A percentile compares a stretch with the other conserved stretches of the same genome.
Evolutionary conservation across 441 rosid genomes (phyloP).

Genomic region (Biscutella laevigata): DNA sequence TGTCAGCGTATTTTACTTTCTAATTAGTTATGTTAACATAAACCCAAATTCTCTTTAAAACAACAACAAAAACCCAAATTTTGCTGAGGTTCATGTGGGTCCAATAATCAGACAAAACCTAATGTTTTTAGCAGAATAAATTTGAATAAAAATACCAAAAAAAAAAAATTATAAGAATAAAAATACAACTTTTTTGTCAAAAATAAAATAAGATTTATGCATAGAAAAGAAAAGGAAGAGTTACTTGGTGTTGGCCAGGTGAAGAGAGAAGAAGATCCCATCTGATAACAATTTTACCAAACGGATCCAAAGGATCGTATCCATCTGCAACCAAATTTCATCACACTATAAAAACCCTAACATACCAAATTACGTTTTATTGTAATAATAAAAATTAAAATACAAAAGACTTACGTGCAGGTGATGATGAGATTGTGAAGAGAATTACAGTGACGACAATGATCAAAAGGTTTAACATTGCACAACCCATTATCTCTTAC

Average conservation of each 20-base stretch:
- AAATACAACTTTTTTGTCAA: too few species aligned
- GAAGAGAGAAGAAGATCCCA: constrained; percentile 57
- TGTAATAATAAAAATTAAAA: too few species aligned
- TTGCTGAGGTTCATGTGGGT: constrained; percentile 3
- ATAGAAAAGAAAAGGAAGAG: not conserved
- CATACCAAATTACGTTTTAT: too few species aligned
- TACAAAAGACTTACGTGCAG: too few species aligned
- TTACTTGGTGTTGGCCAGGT: constrained; percentile 19
- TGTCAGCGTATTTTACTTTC: not conserved
- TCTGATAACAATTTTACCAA: constrained; percentile 56
- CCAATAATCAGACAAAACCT: constrained; percentile 7
- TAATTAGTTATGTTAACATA: not conserved
- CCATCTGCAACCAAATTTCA: constrained; percentile 49
- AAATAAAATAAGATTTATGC: too few species aligned
- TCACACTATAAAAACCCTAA: too few species aligned
- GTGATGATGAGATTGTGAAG: too few species aligned
- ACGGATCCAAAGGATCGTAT: constrained; percentile 80
- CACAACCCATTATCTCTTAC: too few species aligned
- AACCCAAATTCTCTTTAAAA: constrained; percentile 21
- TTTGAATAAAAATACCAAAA: not conserved
- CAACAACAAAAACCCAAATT: not conserved
- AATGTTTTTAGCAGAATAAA: too few species aligned
- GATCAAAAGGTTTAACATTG: too few species aligned
- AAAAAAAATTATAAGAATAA: not conserved
- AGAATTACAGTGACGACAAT: too few species aligned